A percentile compares a stretch with the other conserved stretches of the same genome.
phyloP scores from a whole-genome alignment of 1,139 yeast genomes.

The Diutina ranongensis region DNA sequence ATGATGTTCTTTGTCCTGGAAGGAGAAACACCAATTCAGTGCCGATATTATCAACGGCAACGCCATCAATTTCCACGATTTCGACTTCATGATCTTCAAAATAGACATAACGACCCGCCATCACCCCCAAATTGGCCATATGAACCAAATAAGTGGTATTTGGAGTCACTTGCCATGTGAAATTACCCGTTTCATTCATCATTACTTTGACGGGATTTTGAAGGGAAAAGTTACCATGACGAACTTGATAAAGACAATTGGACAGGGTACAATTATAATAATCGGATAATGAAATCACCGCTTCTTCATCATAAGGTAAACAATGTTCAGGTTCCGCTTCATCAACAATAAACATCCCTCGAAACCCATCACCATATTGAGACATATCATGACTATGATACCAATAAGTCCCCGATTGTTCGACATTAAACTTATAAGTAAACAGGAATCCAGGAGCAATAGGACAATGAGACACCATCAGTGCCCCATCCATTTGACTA shows the following conservation, averaged over 20 bases:
- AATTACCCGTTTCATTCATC: background rate
- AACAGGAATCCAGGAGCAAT: background rate
- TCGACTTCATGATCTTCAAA: constrained; percentile 1
- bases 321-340: too few relatives aligned
- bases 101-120: background rate
- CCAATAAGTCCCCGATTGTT: constrained; percentile 2
- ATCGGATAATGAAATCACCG: background rate
- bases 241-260: background rate
- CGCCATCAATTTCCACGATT: constrained; percentile 5
- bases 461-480: constrained; percentile 4
- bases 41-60: background rate
- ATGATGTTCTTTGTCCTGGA: background rate
- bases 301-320: background rate
- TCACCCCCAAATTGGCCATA: background rate
- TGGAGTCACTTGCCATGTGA: background rate
- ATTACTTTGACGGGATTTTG: background rate
- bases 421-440: background rate
- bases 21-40: background rate
- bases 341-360: background rate
- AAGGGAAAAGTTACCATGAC: background rate
- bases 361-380: constrained; percentile 5
- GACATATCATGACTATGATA: background rate
- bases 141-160: background rate
- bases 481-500: constrained; percentile 4
- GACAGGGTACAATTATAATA: background rate